These are phyloP conservation scores for Malus hybrid DNA, from an alignment of 331 rosid genomes.

Conservation along the genomic window DNA sequence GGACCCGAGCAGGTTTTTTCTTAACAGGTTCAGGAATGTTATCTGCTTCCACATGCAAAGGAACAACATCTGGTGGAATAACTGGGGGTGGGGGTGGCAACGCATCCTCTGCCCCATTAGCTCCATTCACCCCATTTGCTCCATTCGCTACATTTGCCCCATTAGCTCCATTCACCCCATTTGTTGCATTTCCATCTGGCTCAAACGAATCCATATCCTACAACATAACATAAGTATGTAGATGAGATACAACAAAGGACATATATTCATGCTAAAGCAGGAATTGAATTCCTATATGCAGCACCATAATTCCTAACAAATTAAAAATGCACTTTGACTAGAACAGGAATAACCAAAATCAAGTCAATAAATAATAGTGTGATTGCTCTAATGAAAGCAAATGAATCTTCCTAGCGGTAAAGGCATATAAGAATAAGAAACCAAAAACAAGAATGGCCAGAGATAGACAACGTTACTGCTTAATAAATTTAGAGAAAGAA, in stretches of 20 bases:
- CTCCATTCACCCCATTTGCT: neutral
- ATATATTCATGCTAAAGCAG: neutral
- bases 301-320: neutral
- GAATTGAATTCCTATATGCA: neutral
- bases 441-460: neutral
- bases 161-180: neutral
- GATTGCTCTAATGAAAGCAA: neutral
- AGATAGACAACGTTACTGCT: neutral
- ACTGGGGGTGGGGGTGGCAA: conserved; percentile 82
- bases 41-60: conserved; percentile 34
- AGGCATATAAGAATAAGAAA: neutral
- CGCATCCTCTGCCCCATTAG: conserved; percentile 21
- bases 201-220: conserved; percentile 56
- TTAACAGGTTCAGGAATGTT: conserved; percentile 31
- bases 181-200: conserved; percentile 9
- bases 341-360: neutral
- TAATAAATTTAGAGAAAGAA: neutral
- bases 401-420: neutral
- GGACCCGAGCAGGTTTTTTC: conserved; percentile 48
- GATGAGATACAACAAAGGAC: neutral
- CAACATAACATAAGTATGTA: neutral
- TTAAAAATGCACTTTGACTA: neutral
- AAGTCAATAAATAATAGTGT: neutral
- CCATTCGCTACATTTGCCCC: neutral
- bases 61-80: conserved; percentile 60